A percentile compares a stretch with the other conserved stretches of the same genome.
Conservation (phyloP, 2,329 filamentous ascomycete genomes). For the Apiospora koreana region DNA sequence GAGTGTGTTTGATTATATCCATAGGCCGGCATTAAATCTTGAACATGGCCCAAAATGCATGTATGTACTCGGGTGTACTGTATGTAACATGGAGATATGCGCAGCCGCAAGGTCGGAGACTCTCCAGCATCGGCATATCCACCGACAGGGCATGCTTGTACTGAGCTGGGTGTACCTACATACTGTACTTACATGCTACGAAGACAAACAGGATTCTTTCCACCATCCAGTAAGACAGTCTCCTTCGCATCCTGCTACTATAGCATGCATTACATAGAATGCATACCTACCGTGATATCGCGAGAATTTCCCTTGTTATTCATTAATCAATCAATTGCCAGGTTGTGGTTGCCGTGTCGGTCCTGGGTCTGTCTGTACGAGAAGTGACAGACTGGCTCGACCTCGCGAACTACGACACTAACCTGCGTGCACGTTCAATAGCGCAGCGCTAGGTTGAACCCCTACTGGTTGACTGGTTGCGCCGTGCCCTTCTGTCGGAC, state of each 20-base stretch:
- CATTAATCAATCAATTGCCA: not conserved
- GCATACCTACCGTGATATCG: not conserved
- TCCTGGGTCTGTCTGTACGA: not conserved
- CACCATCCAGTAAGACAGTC: not conserved
- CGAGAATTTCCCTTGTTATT: not conserved
- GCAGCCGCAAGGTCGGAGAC: not conserved
- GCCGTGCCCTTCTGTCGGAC: not conserved
- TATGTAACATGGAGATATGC: not conserved
- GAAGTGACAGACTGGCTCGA: not conserved
- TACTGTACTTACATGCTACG: not conserved
- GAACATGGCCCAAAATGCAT: not conserved
- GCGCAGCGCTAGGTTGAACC: not conserved
- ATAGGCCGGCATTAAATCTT: not conserved
- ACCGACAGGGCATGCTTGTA: not conserved
- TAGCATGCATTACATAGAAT: not conserved
- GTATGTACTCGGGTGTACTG: conserved; percentile 3
- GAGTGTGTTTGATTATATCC: not conserved
- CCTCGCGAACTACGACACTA: not conserved
- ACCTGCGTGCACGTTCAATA: not conserved
- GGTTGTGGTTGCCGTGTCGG: not conserved
- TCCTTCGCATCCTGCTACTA: not conserved
- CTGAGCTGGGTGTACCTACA: not conserved
- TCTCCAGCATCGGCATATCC: conserved; percentile 1
- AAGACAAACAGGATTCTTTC: not conserved
- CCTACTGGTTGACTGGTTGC: not conserved